Evolutionary conservation across 768 basidiomycete genomes (phyloP), one percentile per base, ranked within the genome.

Genomic region (Cytidiella melzeri): DNA sequence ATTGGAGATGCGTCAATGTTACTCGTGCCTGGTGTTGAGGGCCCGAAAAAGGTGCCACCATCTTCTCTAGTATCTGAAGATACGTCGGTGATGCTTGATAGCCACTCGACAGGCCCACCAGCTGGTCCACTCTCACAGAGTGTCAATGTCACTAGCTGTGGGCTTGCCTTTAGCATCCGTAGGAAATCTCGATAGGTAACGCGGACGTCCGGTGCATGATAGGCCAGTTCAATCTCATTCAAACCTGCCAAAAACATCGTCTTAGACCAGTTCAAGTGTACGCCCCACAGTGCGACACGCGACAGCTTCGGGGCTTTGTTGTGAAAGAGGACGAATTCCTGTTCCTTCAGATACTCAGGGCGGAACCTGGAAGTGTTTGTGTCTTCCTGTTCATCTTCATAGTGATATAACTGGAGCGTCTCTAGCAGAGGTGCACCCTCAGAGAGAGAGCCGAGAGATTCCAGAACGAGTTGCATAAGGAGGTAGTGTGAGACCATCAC

Each of bases 201-300:
- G 11, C 84, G 77, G 12, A 81, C 82, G 57, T 84, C 78, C 24
- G 73, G 69, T 7, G 73, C 63, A 56, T 85, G 84, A 65, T 75
- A 86, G 0, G 79, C 75, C 37, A 88, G 67, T 55, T 83, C 76
- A 19, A 88, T 60, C 13, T 76, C 72, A 20, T 55, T 59, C 24
- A 88, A 65, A 12, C 69, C 71, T 15, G 58, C 53, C 21, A 84
- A 68, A 55, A 78, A 70, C 0, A 44, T 54, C 7, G 72, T 67
- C 27, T 69, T 66, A 25, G 73, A 68, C 87, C 87, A 89, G 49
- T 81, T 73, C 27, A 88, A 62, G 53, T 85, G 85, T 4, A 87
- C 80, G 34, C 84, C 85, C 80, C 81, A 85, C 23, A 89, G 68
- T 9, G 68, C 67, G 27, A 79, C 63, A 3, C 65, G 57, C 18